A percentile compares a stretch with the other conserved stretches of the same genome.
Conservation (phyloP, 2,329 filamentous ascomycete genomes). For the Aotearoamyces nothofagi region DNA sequence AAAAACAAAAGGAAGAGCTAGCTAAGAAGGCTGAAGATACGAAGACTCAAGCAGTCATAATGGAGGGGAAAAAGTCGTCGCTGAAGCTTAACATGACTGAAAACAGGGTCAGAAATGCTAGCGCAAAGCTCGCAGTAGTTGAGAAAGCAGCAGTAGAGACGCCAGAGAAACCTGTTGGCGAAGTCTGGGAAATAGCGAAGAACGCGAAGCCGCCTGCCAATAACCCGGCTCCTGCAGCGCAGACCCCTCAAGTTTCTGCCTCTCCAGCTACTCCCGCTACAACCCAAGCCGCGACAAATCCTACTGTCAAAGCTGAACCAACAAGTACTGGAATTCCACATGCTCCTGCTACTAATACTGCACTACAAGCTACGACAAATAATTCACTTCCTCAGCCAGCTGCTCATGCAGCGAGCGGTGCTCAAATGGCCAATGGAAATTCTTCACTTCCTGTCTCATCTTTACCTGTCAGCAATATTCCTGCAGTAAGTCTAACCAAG, state of each 20-base stretch:
- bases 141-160: conserved; percentile 74
- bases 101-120: conserved; percentile 45
- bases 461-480: neutral
- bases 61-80: conserved; percentile 61
- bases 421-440: neutral
- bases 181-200: conserved; percentile 78
- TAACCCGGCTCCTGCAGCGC: conserved; percentile 6
- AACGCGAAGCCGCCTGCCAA: conserved; percentile 34
- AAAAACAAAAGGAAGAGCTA: conserved; percentile 32
- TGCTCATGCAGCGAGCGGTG: neutral
- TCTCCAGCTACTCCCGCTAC: conserved; percentile 2
- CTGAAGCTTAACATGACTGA: conserved; percentile 69
- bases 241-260: conserved; percentile 3
- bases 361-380: neutral
- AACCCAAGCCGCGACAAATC: neutral
- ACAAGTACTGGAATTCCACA: conserved; percentile 14
- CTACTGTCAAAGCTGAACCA: conserved; percentile 6
- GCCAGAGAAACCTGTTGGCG: conserved; percentile 64
- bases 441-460: conserved; percentile 1
- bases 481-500: too few relatives aligned
- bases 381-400: neutral
- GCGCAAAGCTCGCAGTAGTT: conserved; percentile 64
- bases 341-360: conserved; percentile 2
- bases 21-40: conserved; percentile 25
- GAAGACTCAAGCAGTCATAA: conserved; percentile 41